phyloP scores from a whole-genome alignment of 768 basidiomycete species.

The Suillus tomentosus region DNA sequence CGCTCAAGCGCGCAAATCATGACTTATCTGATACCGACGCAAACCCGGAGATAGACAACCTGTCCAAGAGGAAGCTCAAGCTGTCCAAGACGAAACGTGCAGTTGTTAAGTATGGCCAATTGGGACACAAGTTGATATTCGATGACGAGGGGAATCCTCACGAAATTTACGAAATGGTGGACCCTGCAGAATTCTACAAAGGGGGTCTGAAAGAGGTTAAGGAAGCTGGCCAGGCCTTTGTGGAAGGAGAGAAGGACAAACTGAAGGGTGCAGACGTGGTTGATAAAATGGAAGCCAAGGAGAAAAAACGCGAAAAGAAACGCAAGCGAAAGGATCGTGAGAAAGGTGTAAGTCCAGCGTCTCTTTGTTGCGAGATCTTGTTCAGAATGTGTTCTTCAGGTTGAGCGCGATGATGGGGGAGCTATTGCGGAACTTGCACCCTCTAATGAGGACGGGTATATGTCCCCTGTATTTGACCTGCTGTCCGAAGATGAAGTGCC shows the following conservation, averaged over 20 bases:
- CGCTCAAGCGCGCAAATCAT: constrained; percentile 90
- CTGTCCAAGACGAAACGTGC: constrained; percentile 74
- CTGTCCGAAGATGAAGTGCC: constrained; percentile 40
- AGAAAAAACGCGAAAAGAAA: constrained; percentile 91
- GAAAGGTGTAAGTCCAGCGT: constrained; percentile 32
- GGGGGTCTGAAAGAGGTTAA: constrained; percentile 65
- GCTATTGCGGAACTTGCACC: constrained; percentile 37
- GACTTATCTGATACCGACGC: constrained; percentile 47
- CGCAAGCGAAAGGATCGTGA: constrained; percentile 85
- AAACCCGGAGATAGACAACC: constrained; percentile 43
- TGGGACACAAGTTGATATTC: constrained; percentile 79
- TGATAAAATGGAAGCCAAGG: constrained; percentile 84
- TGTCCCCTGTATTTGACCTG: constrained; percentile 70
- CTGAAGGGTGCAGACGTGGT: constrained; percentile 67
- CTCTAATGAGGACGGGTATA: constrained; percentile 62
- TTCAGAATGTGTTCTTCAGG: constrained; percentile 12
- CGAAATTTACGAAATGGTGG: constrained; percentile 81
- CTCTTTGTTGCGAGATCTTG: background rate
- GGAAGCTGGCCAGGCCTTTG: constrained; percentile 69
- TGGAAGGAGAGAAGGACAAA: constrained; percentile 70
- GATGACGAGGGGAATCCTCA: constrained; percentile 86
- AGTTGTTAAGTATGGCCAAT: constrained; percentile 58
- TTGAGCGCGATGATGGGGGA: constrained; percentile 27
- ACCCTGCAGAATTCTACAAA: constrained; percentile 70
- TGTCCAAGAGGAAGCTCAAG: constrained; percentile 89